Percentiles rank a stretch among this genome's conserved stretches.
These are phyloP conservation scores for Fusarium subtropicale DNA, from an alignment of 2,329 filamentous ascomycete species.

Conservation along the genomic window DNA sequence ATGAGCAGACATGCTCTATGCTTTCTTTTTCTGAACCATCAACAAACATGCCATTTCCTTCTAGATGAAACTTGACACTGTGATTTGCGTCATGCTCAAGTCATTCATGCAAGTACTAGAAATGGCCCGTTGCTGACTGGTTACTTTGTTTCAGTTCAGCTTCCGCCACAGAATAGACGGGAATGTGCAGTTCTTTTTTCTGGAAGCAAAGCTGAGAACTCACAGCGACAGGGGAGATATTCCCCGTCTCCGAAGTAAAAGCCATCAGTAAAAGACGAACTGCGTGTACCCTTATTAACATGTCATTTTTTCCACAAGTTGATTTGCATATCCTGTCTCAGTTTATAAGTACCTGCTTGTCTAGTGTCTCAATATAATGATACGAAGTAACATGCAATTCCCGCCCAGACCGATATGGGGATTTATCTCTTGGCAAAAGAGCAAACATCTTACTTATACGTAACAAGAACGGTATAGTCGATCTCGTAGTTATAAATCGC, in stretches of 20 bases:
- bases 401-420: conserved; percentile 37
- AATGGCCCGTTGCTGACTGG: background rate
- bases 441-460: background rate
- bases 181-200: background rate
- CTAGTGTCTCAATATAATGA: background rate
- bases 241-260: background rate
- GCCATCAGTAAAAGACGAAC: background rate
- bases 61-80: background rate
- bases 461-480: background rate
- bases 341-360: background rate
- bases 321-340: background rate
- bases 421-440: conserved; percentile 6
- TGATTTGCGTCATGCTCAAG: background rate
- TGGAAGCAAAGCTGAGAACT: background rate
- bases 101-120: background rate
- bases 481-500: background rate
- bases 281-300: background rate
- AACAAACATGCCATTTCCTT: background rate
- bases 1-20: background rate
- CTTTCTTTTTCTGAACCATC: background rate
- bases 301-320: background rate
- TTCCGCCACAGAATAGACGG: background rate
- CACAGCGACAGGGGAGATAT: background rate
- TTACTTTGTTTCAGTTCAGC: background rate
- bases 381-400: background rate